phyloP scores from a whole-genome alignment of 2,329 filamentous ascomycete genomes.

The Kalmusia sp. region DNA sequence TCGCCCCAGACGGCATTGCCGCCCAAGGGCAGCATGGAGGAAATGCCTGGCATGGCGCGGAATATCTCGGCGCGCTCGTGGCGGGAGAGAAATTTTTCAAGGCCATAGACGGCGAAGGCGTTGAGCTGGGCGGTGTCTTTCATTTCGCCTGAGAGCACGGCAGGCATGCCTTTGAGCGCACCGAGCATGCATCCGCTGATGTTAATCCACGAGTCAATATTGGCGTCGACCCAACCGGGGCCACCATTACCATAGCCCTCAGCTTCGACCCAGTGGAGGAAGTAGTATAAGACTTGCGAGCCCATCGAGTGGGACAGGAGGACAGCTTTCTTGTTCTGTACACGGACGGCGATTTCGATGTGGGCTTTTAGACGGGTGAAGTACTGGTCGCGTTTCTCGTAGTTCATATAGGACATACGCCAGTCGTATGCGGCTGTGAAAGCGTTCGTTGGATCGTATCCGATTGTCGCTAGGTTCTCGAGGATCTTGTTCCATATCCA shows the following conservation, averaged over 20 bases:
- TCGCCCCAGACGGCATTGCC: slow-evolving; percentile 97
- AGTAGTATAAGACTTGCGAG: slow-evolving; percentile 89
- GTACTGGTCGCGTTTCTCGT: slow-evolving; percentile 90
- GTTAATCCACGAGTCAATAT: slow-evolving; percentile 97
- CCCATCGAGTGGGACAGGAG: slow-evolving; percentile 97
- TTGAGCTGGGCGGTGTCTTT: slow-evolving; percentile 97
- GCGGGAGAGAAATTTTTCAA: slow-evolving; percentile 92
- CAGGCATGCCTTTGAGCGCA: slow-evolving; percentile 87
- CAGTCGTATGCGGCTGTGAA: slow-evolving; percentile 83
- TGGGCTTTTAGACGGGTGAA: slow-evolving; percentile 90
- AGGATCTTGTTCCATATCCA: slow-evolving; percentile 99
- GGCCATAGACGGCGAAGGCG: slow-evolving; percentile 92
- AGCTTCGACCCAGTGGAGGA: slow-evolving; percentile 82
- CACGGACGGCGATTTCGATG: slow-evolving; percentile 81
- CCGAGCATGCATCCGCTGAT: slow-evolving; percentile 98
- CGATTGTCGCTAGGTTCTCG: slow-evolving; percentile 93
- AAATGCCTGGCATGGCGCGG: slow-evolving; percentile 94
- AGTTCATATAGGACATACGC: slow-evolving; percentile 87
- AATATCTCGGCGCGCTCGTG: slow-evolving; percentile 93
- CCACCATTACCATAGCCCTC: slow-evolving; percentile 81
- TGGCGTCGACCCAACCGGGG: slow-evolving; percentile 84
- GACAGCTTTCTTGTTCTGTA: slow-evolving; percentile 79
- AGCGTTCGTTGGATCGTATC: slow-evolving; percentile 86
- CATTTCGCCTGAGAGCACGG: slow-evolving; percentile 95
- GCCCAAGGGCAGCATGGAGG: slow-evolving; percentile 94